Conservation (phyloP, 1,284 basidiomycete species). For the Rhodotorula sp. region DNA sequence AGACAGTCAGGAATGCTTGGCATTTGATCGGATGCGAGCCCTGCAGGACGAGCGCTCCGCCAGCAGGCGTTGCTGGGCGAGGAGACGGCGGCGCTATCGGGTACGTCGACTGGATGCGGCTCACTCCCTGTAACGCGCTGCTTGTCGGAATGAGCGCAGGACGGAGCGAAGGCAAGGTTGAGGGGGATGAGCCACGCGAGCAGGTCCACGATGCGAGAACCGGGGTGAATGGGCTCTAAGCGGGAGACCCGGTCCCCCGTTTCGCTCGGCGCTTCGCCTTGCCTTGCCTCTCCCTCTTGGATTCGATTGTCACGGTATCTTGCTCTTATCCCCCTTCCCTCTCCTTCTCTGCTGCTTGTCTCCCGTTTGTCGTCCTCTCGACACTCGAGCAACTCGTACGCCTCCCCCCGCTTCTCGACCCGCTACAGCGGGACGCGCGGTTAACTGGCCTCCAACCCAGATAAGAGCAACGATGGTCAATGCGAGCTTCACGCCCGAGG, state of each 20-base stretch:
- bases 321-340: not conserved
- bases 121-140: no score
- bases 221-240: not conserved
- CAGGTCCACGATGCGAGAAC: not conserved
- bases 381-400: not conserved
- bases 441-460: not conserved
- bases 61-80: not conserved
- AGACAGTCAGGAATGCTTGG: not conserved
- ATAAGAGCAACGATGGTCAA: slow-evolving; percentile 14
- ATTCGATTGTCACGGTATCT: not conserved
- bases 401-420: not conserved
- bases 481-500: slow-evolving; percentile 27
- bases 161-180: no score
- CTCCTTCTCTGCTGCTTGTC: not conserved
- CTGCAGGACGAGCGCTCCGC: not conserved
- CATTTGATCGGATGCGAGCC: not conserved
- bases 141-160: no score
- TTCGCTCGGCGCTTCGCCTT: not conserved
- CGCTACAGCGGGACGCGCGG: no score
- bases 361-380: not conserved
- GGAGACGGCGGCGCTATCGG: no score
- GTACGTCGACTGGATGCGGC: not conserved
- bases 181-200: no score
- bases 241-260: not conserved
- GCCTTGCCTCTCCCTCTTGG: not conserved